Conservation (phyloP, 2,329 filamentous ascomycete genomes). For the Cladosporium sp. region DNA sequence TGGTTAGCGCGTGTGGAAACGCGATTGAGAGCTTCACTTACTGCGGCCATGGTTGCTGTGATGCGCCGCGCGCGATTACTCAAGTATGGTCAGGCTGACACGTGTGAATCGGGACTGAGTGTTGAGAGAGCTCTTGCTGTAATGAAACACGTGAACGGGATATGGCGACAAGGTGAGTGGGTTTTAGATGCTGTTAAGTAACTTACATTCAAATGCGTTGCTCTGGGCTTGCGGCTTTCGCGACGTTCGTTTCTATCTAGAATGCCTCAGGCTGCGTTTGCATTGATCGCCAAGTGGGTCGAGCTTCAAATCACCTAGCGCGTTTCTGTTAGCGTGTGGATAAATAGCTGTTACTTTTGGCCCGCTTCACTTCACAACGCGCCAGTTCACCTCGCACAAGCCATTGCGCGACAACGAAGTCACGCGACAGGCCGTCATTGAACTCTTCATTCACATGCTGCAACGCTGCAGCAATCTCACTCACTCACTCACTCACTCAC, state of each 20-base stretch:
- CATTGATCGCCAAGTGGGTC: neutral
- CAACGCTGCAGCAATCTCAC: neutral
- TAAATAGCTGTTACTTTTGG: neutral
- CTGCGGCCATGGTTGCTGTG: slow-evolving; percentile 16
- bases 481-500: neutral
- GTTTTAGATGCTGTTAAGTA: neutral
- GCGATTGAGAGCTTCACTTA: slow-evolving; percentile 9
- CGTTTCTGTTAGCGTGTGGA: neutral
- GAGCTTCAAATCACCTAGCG: neutral
- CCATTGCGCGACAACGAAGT: neutral
- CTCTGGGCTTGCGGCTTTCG: neutral
- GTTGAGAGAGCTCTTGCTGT: neutral
- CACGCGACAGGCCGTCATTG: neutral
- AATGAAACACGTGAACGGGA: neutral
- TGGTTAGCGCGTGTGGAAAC: slow-evolving; percentile 2
- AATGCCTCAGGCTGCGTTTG: neutral
- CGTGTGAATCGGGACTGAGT: neutral
- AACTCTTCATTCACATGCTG: too few species aligned
- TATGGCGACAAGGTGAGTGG: neutral
- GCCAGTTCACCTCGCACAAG: neutral
- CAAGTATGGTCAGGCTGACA: neutral
- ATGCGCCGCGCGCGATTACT: slow-evolving; percentile 12
- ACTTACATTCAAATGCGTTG: neutral
- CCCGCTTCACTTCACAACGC: neutral
- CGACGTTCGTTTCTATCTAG: neutral